Evolutionary conservation across 208 protist species (phyloP).

Genomic region (Naegleria lovaniensis): DNA sequence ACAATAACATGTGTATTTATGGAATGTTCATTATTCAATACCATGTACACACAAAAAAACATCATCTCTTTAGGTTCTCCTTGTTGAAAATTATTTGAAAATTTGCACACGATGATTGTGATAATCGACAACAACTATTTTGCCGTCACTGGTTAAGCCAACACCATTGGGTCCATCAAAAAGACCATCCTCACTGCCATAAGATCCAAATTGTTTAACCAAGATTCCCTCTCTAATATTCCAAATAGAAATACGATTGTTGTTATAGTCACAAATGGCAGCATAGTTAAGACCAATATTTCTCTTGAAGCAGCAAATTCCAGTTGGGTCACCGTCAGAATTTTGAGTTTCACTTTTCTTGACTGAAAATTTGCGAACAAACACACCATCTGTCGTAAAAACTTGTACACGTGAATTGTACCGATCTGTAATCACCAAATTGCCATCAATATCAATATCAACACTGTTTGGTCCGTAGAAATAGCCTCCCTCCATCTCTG

Average conservation of each 20-base stretch:
- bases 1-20: too few relatives aligned
- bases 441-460: not conserved
- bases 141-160: not conserved
- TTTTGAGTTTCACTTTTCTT: not conserved
- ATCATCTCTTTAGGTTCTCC: too few relatives aligned
- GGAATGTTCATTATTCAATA: too few relatives aligned
- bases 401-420: not conserved
- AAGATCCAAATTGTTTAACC: not conserved
- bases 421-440: not conserved
- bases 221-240: not conserved
- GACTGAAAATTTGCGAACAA: not conserved
- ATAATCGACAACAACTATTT: not conserved
- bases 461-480: not conserved
- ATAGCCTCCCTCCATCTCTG: not conserved
- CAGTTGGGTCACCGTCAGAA: not conserved
- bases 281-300: not conserved
- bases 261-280: not conserved
- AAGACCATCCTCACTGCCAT: not conserved
- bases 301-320: not conserved
- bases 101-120: slow-evolving; percentile 16
- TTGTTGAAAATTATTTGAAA: slow-evolving; percentile 17
- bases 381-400: not conserved
- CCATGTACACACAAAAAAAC: too few relatives aligned
- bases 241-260: slow-evolving; percentile 14
- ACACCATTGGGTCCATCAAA: not conserved